Evolutionary conservation across 768 basidiomycete species (phyloP).

Genomic region (Tremella fuciformis): DNA sequence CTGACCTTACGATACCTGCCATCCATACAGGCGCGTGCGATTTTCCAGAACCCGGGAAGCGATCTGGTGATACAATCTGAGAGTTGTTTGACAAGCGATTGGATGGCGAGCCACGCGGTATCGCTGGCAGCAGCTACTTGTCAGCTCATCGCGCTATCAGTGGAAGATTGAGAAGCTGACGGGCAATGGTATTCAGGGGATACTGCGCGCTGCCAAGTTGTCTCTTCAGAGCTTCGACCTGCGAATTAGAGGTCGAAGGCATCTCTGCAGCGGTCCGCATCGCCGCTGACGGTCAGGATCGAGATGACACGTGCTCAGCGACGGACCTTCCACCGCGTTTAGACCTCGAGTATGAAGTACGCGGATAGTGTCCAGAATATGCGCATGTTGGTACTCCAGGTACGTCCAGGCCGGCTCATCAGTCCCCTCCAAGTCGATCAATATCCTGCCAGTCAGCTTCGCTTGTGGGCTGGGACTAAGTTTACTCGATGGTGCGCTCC

Average conservation of each 20-base stretch:
- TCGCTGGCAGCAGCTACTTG: slow-evolving; percentile 44
- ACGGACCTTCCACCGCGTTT: slow-evolving; percentile 60
- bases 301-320: neutral
- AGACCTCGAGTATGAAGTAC: slow-evolving; percentile 59
- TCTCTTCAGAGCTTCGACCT: slow-evolving; percentile 52
- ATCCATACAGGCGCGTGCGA: slow-evolving; percentile 84
- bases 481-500: slow-evolving; percentile 93
- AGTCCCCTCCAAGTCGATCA: slow-evolving; percentile 76
- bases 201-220: slow-evolving; percentile 26
- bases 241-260: slow-evolving; percentile 53
- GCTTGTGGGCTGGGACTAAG: slow-evolving; percentile 6
- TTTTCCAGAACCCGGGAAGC: slow-evolving; percentile 90
- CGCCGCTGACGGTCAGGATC: slow-evolving; percentile 53
- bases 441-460: slow-evolving; percentile 59
- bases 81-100: slow-evolving; percentile 76
- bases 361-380: slow-evolving; percentile 76
- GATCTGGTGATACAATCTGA: slow-evolving; percentile 80
- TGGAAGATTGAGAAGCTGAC: slow-evolving; percentile 13
- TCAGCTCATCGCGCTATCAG: slow-evolving; percentile 4
- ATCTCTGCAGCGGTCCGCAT: slow-evolving; percentile 52
- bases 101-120: slow-evolving; percentile 75
- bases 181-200: slow-evolving; percentile 14
- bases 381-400: slow-evolving; percentile 86
- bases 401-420: slow-evolving; percentile 96
- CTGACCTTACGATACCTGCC: slow-evolving; percentile 85